Conservation (phyloP, 352 stramenopile genomes). For the Globisporangium emineosum region DNA sequence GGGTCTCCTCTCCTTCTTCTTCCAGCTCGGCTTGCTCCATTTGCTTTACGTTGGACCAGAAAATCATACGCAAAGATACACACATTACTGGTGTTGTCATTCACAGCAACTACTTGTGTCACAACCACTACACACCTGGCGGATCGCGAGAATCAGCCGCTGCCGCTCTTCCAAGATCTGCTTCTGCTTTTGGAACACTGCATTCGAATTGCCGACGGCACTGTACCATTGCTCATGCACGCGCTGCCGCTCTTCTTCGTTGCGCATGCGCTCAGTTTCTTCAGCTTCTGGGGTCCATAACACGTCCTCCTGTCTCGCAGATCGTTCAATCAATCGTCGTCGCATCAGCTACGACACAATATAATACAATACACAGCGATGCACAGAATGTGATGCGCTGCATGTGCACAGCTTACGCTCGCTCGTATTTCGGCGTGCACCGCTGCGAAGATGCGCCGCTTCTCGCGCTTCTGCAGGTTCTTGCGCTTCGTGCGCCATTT, state of each 20-base stretch:
- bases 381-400: not conserved
- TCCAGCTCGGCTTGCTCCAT: constrained; percentile 25
- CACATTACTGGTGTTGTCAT: not conserved
- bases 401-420: constrained; percentile 24
- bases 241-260: constrained; percentile 56
- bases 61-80: not conserved
- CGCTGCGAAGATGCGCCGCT: constrained; percentile 57
- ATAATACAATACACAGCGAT: not conserved
- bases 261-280: constrained; percentile 47
- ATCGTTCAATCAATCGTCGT: not conserved
- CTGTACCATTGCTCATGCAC: constrained; percentile 52
- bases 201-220: constrained; percentile 34
- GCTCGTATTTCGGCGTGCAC: constrained; percentile 49
- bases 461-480: constrained; percentile 76
- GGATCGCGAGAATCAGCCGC: constrained; percentile 48
- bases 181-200: constrained; percentile 43
- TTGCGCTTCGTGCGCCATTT: constrained; percentile 59
- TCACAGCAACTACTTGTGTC: not conserved
- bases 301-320: constrained; percentile 26
- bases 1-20: constrained; percentile 12
- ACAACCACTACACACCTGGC: constrained; percentile 49
- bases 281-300: constrained; percentile 41
- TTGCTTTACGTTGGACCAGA: constrained; percentile 1
- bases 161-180: constrained; percentile 48
- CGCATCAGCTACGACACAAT: not conserved